Base-by-base conservation (phyloP, 2,329 filamentous ascomycete genomes). In the Aspergillus melleus region DNA sequence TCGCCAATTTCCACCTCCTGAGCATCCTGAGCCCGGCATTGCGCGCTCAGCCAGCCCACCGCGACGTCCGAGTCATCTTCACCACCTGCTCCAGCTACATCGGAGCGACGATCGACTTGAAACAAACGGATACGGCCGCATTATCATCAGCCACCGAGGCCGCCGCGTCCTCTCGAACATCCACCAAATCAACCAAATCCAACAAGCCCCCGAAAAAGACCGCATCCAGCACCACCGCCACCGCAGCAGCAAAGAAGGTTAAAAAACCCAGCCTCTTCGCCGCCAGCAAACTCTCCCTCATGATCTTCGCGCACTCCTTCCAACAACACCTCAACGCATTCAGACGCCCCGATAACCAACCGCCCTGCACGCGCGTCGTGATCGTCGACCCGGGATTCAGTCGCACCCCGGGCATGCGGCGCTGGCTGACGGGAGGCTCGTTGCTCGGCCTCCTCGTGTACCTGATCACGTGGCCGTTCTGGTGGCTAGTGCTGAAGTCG, bases 1-100 rank as follows among this genome's bases (percentile, higher is more conserved):
- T 99, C 44, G 90, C 92, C 64, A 98, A 97, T 75, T 98, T 97
- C 78, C 96, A 99, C 72, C 83, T 99, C 3, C 83, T 99, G 49
- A 91, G 90, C 65, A 96, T 99, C 30, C 82, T 99, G 39, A 95
- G 90, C 67, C 95, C 95, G 0, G 94, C 95, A 0, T 83, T 99
- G 61, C 87, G 92, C 65, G 92, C 90, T 1, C 95, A 99, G 76
- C 95, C 95, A 2, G 88, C 96, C 57, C 95, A 99, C 74, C 87
- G 95, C 68, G 95, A 99, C 74, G 92, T 99, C 16, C 85, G 95
- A 62, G 84, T 99, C 62, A 84, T 99, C 58, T 86, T 98, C 65
- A 83, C 90, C 1, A 96, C 91, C 0, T 99, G 96, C 74, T 88
- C 91, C 20, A 89, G 91, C 36, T 98, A 99, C 76, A 90, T 97